Base-by-base conservation (phyloP, 176 grass and related monocot genomes). In the Rhynchospora pubera region DNA sequence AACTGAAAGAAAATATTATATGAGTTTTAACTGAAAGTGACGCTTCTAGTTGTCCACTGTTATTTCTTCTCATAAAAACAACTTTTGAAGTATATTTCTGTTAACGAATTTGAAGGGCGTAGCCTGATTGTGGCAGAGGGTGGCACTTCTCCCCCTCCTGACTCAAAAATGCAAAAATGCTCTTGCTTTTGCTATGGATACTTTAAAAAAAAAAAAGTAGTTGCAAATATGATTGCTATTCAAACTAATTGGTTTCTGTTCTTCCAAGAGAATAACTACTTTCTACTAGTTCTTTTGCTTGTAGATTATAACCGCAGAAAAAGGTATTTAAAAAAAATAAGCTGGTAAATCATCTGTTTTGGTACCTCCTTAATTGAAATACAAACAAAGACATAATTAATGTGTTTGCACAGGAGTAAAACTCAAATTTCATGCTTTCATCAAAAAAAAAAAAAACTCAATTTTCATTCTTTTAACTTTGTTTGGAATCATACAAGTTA, bases 1-100 rank as follows among this genome's bases (percentile, higher is more conserved):
- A 84, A 87, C 95, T 98, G 91, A 80, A 57, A 77, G 61, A 89
- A 18, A 21, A 47, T 22, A 79, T 47, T 44, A 22, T 19, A 42
- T 21, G 15, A 23, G 3, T 24, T 78, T 80, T 22, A 76, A 76
- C 30, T 55, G 44, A 4, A 28, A 55, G 11, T 11, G 11, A 53
- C 13, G 5, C 45, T 75, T 50, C 21, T 26, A 75, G 15, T 42
- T 8, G 15, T 53, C 47, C 13, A 22, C 19, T 50, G 21, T 74
- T 43, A 48, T 72, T 44, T 45, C 65, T 16, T 39, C 39, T 19
- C 65, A 16, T 24, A 19, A 6, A 7, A 45, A 5, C 34, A 44
- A 8, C 9, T 19, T 45, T 45, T 18, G 16, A 69, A 19, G 34
- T 45, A 45, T 14, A 5, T 50, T 72, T 72, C 48, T 50, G 68